phyloP scores from a whole-genome alignment of 139 green algal genomes.

The Asterochloris erici region DNA sequence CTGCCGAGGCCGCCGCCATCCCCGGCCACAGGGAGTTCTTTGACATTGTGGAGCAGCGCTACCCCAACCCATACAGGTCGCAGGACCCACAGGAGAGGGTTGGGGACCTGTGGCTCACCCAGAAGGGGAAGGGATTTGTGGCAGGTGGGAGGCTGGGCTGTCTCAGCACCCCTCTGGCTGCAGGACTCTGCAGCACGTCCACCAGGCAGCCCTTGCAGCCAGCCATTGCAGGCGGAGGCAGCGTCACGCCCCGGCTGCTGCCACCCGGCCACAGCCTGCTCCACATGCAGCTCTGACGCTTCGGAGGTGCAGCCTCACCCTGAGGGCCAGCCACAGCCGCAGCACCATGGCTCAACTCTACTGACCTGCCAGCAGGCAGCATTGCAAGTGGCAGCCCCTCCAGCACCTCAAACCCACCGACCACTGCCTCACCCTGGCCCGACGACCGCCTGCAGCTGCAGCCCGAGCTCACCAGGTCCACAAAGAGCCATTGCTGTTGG shows the following conservation, averaged over 20 bases:
- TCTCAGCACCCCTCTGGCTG: background rate
- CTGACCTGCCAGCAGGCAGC: background rate
- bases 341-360: background rate
- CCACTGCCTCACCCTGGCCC: background rate
- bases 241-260: background rate
- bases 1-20: background rate
- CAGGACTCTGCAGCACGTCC: background rate
- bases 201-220: background rate
- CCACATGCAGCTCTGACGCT: background rate
- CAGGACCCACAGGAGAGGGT: background rate
- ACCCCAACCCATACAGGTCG: constrained; percentile 11
- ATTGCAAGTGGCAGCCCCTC: background rate
- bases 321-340: background rate
- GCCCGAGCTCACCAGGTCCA: background rate
- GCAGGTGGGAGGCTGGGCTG: background rate
- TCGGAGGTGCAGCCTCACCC: background rate
- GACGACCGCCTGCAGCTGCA: too few species aligned
- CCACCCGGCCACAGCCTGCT: background rate
- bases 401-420: background rate
- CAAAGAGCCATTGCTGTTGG: background rate
- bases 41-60: constrained; percentile 17
- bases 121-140: constrained; percentile 1
- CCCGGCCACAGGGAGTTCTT: constrained; percentile 1
- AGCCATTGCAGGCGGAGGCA: too few species aligned
- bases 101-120: constrained; percentile 9